phyloP scores from a whole-genome alignment of 2,329 filamentous ascomycete species.

The Tolypocladium paradoxum region DNA sequence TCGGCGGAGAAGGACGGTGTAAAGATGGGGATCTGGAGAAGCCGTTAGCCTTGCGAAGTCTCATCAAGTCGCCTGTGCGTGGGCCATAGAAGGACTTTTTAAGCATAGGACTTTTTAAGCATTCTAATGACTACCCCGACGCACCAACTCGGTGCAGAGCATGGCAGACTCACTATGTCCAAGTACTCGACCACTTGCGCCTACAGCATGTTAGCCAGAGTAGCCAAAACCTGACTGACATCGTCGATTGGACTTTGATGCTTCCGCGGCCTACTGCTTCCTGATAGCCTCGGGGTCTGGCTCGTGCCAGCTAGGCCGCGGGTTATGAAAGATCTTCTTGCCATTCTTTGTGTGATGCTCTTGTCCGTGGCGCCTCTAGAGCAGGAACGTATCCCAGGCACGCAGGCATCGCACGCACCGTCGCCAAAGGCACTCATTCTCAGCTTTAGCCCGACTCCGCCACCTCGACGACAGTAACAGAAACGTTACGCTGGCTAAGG shows the following conservation, averaged over 20 bases:
- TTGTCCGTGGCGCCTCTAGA: background rate
- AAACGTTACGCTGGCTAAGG: slow-evolving; percentile 9
- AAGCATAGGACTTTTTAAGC: no score
- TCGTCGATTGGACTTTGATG: background rate
- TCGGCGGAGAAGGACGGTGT: background rate
- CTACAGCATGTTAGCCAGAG: background rate
- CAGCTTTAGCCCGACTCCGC: no score
- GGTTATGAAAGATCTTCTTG: background rate
- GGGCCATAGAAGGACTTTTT: background rate
- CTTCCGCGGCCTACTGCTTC: background rate
- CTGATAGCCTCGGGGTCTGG: background rate
- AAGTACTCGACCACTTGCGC: background rate
- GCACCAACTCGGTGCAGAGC: background rate
- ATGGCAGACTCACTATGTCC: background rate
- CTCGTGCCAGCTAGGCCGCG: background rate
- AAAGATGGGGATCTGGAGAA: background rate
- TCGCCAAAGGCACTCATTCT: no score
- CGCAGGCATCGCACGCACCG: no score
- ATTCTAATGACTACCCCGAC: no score
- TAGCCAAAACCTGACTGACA: background rate
- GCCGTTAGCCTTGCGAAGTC: background rate
- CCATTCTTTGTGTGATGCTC: background rate
- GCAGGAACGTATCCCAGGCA: no score
- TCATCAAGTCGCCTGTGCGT: background rate
- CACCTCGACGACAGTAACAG: slow-evolving; percentile 12